Evolutionary conservation across 306 rosid genomes (phyloP), one percentile per base, ranked within the genome.

Genomic region (Cyclanthera cordifolia): DNA sequence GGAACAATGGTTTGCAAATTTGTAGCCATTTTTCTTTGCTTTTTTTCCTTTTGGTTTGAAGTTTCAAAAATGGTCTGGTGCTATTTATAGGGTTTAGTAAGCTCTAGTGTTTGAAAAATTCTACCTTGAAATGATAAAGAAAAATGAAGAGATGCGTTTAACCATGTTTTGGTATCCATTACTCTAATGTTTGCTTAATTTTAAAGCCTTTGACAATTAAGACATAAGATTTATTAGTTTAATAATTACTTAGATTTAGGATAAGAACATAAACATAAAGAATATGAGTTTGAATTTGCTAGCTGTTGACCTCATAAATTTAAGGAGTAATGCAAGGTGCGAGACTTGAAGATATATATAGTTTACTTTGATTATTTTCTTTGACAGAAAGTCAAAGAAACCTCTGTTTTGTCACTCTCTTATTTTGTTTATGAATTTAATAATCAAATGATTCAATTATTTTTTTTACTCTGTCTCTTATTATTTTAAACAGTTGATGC

Each of bases 1-100:
- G 70, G 12, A n/a, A 17, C 30, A 28, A 37, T 24, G 21, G 54
- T 17, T 27, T 32, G 75, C 25, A 58, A 70, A 32, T 5, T 34
- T 68, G 1, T 64, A 8, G 72, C 77, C 85, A 83, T 83, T 24
- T 39, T 45, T 72, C 48, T 5, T 45, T 24, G 43, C 65, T 67
- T 70, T 70, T 68, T 6, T 27, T 52, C 7, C 27, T 19, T 27
- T 28, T 25, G 66, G 34, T 34, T 34, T 32, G 37, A 32, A 32
- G 19, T 28, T 58, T 8, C 24, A 16, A 57, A 28, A n/a, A 37
- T 41, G 1, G 47, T 53, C 45, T 71, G 57, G 58, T 41, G 8
- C 61, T n/a, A 24, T 45, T 75, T 69, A 59, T 69, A 73, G 4
- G 9, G 28, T 11, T 2, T 7, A 41, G 32, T 20, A 20, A 34